Percentiles rank a stretch among this genome's conserved stretches.
Conservation (phyloP, 1,139 yeast species). For the Diutina catenulata region DNA sequence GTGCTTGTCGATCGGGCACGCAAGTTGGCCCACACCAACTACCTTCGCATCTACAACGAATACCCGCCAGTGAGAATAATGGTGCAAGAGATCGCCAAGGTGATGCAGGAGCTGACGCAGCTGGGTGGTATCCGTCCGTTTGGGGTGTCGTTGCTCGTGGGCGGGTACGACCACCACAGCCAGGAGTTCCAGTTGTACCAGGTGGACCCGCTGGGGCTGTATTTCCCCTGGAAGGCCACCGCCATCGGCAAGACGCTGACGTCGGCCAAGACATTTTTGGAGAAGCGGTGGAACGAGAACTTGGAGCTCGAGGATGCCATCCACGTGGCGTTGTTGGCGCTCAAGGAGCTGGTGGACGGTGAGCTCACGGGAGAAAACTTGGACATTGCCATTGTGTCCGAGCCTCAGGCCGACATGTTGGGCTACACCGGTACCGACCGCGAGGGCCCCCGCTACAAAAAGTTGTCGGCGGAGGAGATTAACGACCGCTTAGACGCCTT, state of each 20-base stretch:
- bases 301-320: slow-evolving; percentile 96
- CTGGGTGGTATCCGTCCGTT: slow-evolving; percentile 97
- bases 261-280: slow-evolving; percentile 92
- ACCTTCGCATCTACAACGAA: slow-evolving; percentile 88
- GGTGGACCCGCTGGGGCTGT: slow-evolving; percentile 96
- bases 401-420: slow-evolving; percentile 66
- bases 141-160: slow-evolving; percentile 89
- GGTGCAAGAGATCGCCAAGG: slow-evolving; percentile 89
- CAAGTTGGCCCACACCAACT: slow-evolving; percentile 84
- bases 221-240: slow-evolving; percentile 99
- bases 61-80: slow-evolving; percentile 93
- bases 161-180: slow-evolving; percentile 82
- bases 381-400: slow-evolving; percentile 83
- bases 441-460: slow-evolving; percentile 80
- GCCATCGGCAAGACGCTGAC: slow-evolving; percentile 95
- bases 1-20: slow-evolving; percentile 90
- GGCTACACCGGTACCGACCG: slow-evolving; percentile 81
- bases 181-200: slow-evolving; percentile 76
- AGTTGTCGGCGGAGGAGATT: slow-evolving; percentile 79
- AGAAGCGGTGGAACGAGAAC: slow-evolving; percentile 96
- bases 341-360: slow-evolving; percentile 96
- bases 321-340: slow-evolving; percentile 86
- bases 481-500: slow-evolving; percentile 91
- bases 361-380: slow-evolving; percentile 95
- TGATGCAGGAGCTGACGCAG: slow-evolving; percentile 97